A percentile compares a stretch with the other conserved stretches of the same genome.
Evolutionary conservation across 1,139 yeast species (phyloP).

Genomic region (Geotrichum bryndzae): DNA sequence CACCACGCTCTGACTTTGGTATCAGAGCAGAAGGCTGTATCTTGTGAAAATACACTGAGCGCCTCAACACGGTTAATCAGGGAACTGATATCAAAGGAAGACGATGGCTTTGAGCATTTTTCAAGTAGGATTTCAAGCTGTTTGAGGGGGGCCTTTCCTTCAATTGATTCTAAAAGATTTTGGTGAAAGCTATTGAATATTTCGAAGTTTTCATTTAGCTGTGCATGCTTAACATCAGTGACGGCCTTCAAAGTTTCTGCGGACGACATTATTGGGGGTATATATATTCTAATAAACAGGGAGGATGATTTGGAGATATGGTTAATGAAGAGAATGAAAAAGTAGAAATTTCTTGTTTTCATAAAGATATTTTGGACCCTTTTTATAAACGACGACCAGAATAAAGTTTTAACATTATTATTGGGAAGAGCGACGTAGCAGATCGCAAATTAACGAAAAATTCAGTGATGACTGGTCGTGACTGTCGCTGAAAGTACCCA

Average conservation of each 20-base stretch:
- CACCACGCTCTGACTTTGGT: slow-evolving; percentile 10
- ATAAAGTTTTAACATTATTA: neutral
- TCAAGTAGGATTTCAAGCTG: slow-evolving; percentile 14
- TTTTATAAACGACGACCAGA: neutral
- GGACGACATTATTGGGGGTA: neutral
- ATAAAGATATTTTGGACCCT: no score
- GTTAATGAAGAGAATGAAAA: neutral
- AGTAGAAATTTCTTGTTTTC: neutral
- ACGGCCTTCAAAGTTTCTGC: slow-evolving; percentile 13
- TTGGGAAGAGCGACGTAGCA: neutral
- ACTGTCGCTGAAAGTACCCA: neutral
- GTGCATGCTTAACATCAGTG: slow-evolving; percentile 15
- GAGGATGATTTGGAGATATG: neutral
- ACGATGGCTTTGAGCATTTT: slow-evolving; percentile 13
- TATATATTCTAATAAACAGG: neutral
- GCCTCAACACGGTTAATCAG: neutral
- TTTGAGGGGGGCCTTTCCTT: neutral
- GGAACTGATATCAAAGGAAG: neutral
- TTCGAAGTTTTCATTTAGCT: slow-evolving; percentile 10
- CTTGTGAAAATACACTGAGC: slow-evolving; percentile 3
- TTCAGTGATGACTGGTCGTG: neutral
- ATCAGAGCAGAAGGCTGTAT: slow-evolving; percentile 6
- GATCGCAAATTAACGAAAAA: neutral
- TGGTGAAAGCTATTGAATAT: slow-evolving; percentile 7
- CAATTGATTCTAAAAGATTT: slow-evolving; percentile 10